Conservation (phyloP, 768 basidiomycete species). For the Mycena filopes region DNA sequence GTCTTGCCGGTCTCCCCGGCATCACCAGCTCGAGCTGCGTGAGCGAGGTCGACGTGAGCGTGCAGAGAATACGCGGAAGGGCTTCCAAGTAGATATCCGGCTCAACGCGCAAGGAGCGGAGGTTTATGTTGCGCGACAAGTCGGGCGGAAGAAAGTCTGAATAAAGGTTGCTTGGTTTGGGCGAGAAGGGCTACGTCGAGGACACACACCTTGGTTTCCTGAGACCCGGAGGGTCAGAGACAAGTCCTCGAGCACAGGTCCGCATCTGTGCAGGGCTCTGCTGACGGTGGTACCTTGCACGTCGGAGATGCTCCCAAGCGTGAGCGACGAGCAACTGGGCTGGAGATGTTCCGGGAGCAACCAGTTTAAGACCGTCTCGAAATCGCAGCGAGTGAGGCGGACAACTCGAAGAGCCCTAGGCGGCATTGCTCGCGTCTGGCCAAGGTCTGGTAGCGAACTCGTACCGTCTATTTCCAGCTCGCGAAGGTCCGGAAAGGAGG, state of each 20-base stretch:
- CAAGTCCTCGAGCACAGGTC: background rate
- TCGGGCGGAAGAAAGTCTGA: background rate
- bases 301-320: slow-evolving; percentile 2
- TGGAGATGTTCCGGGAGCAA: background rate
- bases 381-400: background rate
- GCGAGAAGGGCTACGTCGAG: background rate
- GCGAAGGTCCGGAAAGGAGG: slow-evolving; percentile 10
- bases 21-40: slow-evolving; percentile 7
- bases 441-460: background rate
- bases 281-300: background rate
- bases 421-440: background rate
- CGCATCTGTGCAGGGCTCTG: background rate
- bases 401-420: background rate
- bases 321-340: background rate
- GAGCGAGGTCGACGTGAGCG: background rate
- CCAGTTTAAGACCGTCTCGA: background rate
- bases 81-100: slow-evolving; percentile 10
- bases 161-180: background rate
- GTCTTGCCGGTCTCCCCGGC: slow-evolving; percentile 5
- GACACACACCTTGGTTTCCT: background rate
- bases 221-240: slow-evolving; percentile 4
- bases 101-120: slow-evolving; percentile 3
- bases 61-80: background rate
- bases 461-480: background rate
- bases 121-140: background rate